These are phyloP conservation scores for Arabidopsis arenosa DNA, from an alignment of 345 rosid genomes.

Conservation along the genomic window DNA sequence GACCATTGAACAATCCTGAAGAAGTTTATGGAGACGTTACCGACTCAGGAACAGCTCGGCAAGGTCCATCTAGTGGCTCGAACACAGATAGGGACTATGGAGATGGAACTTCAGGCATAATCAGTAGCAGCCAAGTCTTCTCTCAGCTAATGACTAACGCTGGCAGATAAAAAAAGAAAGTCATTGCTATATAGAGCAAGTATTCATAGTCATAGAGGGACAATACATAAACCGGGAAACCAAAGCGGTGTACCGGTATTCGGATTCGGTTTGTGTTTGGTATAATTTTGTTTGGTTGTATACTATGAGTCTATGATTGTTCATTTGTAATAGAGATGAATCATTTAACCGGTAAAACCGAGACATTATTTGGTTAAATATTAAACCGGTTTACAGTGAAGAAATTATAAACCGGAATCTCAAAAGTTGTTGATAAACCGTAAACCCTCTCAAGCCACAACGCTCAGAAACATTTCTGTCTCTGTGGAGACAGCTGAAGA, in stretches of 20 bases:
- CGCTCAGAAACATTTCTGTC: slow-evolving; percentile 22
- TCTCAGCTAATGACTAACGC: slow-evolving; percentile 87
- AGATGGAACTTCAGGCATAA: slow-evolving; percentile 58
- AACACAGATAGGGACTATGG: slow-evolving; percentile 45
- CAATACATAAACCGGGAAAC: slow-evolving; percentile 31
- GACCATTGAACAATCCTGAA: slow-evolving; percentile 44
- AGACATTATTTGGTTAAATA: neutral
- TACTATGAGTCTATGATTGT: neutral
- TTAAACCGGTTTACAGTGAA: slow-evolving; percentile 11
- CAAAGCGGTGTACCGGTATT: slow-evolving; percentile 33
- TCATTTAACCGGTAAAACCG: slow-evolving; percentile 19
- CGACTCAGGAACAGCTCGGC: slow-evolving; percentile 38
- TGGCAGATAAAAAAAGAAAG: slow-evolving; percentile 54
- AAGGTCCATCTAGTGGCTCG: slow-evolving; percentile 37
- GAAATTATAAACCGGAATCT: slow-evolving; percentile 35
- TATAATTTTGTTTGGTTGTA: slow-evolving; percentile 11
- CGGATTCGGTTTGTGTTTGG: slow-evolving; percentile 35
- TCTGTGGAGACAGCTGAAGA: slow-evolving; percentile 31
- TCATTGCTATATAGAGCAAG: neutral
- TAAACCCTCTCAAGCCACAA: slow-evolving; percentile 34
- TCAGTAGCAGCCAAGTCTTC: slow-evolving; percentile 71
- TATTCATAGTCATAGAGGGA: slow-evolving; percentile 18
- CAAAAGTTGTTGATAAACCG: slow-evolving; percentile 33
- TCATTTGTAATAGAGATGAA: slow-evolving; percentile 5
- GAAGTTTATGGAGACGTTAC: slow-evolving; percentile 19